These are phyloP conservation scores for Magnusiomyces sp. DNA, from an alignment of 1,139 yeast genomes.

Conservation along the genomic window DNA sequence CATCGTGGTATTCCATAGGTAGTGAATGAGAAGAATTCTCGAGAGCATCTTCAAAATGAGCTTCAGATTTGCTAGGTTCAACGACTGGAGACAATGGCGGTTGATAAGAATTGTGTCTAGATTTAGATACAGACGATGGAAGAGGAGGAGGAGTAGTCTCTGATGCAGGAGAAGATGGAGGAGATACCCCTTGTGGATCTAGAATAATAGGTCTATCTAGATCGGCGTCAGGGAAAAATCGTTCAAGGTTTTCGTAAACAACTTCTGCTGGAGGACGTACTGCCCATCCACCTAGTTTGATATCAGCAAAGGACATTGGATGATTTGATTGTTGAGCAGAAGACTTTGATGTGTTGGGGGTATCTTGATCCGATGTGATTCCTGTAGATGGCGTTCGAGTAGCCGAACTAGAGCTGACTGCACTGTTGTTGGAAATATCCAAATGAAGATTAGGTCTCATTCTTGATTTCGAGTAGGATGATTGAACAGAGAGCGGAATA, in stretches of 20 bases:
- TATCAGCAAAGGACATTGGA: slow-evolving; percentile 2
- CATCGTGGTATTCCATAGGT: too few species aligned
- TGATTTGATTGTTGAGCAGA: too few species aligned
- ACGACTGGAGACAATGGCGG: slow-evolving; percentile 4
- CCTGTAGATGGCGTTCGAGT: too few species aligned
- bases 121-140: slow-evolving; percentile 24
- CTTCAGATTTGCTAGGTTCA: slow-evolving; percentile 5
- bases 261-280: slow-evolving; percentile 95
- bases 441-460: not conserved
- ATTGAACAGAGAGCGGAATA: too few species aligned
- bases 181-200: slow-evolving; percentile 41
- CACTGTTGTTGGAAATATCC: not conserved
- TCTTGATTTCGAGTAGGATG: too few species aligned
- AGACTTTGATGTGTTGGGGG: too few species aligned
- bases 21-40: too few species aligned
- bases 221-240: slow-evolving; percentile 87
- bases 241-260: slow-evolving; percentile 81
- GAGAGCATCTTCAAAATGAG: too few species aligned
- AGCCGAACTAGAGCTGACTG: too few species aligned
- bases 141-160: slow-evolving; percentile 17
- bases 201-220: slow-evolving; percentile 87
- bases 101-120: too few species aligned
- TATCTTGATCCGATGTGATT: too few species aligned
- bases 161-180: slow-evolving; percentile 48
- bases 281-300: slow-evolving; percentile 32